Evolutionary conservation across 768 basidiomycete species (phyloP), one percentile per base, ranked within the genome.

Genomic region (Cubamyces sp.): DNA sequence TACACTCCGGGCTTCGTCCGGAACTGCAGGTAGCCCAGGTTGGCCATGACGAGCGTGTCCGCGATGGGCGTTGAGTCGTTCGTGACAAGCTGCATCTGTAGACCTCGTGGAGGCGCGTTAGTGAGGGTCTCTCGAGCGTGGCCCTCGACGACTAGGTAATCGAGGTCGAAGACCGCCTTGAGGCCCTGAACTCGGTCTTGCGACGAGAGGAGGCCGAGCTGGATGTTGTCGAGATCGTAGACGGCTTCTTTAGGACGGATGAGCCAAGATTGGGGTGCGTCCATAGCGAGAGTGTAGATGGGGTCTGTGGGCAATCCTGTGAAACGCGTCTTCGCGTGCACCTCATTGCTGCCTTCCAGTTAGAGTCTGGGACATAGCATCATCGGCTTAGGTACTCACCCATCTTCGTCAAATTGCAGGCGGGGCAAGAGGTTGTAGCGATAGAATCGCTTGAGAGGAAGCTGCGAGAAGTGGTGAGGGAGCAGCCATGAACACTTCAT

Each of bases 151-250:
- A 98, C 86, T 21, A 99, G 82, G 66, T 94, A 90, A 68, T 98
- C 94, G 6, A 98, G 87, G 53, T 87, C 87, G 77, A 95, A 97
- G 48, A 91, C 76, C 0, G 92, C 91, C 45, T 91, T 84, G 3
- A 96, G 78, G 5, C 88, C 87, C 3, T 64, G 59, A 0, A 62
- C 63, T 16, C 79, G 77, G 46, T 90, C 88, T 43, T 81, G 79
- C 0, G 80, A 77, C 0, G 83, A 77, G 3, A 96, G 80, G 46
- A 83, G 82, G 12, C 81, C 82, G 7, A 98, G 84, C 47, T 95
- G 91, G 60, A 99, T 90, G 73, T 99, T 99, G 77, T 99, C 96
- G 26, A 98, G 84, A 72, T 99, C 96, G 66, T 97, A 92, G 1
- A 88, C 79, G 0, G 96, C 90, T 69, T 93, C 87, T 14, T 87